Percentiles rank a stretch among this genome's conserved stretches.
phyloP scores from a whole-genome alignment of 1,284 basidiomycete species.

The Boletus putidus region DNA sequence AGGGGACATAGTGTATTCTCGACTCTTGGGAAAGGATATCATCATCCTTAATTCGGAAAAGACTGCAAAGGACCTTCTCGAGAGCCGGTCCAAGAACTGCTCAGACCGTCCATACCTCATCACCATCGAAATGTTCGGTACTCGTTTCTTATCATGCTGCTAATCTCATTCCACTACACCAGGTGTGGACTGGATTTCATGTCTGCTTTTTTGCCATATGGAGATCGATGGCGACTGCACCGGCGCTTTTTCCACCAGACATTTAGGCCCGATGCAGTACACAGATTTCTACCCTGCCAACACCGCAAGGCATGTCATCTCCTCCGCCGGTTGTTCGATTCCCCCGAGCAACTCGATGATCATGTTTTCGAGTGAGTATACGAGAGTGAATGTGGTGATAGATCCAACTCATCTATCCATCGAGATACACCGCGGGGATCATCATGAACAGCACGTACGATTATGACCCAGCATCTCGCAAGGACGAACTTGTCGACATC shows the following conservation, averaged over 20 bases:
- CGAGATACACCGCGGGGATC: slow-evolving; percentile 16
- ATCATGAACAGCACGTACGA: slow-evolving; percentile 15
- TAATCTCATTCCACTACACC: background rate
- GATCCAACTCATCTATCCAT: background rate
- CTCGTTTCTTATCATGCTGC: background rate
- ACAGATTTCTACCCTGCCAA: slow-evolving; percentile 28
- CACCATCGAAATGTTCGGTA: background rate
- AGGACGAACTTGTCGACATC: background rate
- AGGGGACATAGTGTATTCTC: background rate
- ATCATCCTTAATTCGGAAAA: background rate
- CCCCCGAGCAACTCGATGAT: slow-evolving; percentile 28
- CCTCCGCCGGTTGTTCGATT: slow-evolving; percentile 27
- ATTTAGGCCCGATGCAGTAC: slow-evolving; percentile 4
- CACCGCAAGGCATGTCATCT: slow-evolving; percentile 8
- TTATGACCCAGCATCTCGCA: background rate
- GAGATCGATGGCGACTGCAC: slow-evolving; percentile 41
- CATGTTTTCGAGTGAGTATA: slow-evolving; percentile 26
- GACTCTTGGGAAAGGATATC: background rate
- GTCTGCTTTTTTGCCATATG: slow-evolving; percentile 38
- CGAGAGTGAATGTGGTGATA: background rate
- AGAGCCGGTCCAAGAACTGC: background rate
- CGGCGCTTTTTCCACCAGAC: slow-evolving; percentile 40
- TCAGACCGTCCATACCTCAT: background rate
- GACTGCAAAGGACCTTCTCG: background rate
- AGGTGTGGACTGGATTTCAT: slow-evolving; percentile 43